These are phyloP conservation scores for Linderina pennispora DNA, from an alignment of 192 early-diverging fungal species.

Conservation along the genomic window DNA sequence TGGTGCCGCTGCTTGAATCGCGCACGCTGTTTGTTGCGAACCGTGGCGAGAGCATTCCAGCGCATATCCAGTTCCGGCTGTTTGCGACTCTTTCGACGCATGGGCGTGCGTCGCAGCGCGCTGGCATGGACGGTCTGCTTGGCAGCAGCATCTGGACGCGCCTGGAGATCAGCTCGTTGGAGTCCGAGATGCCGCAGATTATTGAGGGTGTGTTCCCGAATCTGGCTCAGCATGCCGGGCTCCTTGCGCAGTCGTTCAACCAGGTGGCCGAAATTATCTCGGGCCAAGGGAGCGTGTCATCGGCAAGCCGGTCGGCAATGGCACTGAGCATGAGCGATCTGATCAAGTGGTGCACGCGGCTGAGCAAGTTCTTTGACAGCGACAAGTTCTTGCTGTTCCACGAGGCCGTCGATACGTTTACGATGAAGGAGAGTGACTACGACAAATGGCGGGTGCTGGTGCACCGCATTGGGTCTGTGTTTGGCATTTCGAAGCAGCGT, in stretches of 20 bases:
- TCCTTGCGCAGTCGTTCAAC: constrained; percentile 47
- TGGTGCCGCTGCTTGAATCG: constrained; percentile 89
- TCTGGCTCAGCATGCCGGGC: constrained; percentile 51
- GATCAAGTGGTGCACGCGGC: constrained; percentile 84
- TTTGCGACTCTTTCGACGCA: constrained; percentile 79
- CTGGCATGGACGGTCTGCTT: constrained; percentile 32
- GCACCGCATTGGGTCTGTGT: constrained; percentile 56
- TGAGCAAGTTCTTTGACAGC: constrained; percentile 34
- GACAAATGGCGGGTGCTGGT: constrained; percentile 56
- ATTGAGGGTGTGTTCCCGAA: constrained; percentile 24
- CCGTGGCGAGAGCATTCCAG: constrained; percentile 79
- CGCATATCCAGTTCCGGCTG: constrained; percentile 81
- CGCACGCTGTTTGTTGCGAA: constrained; percentile 84
- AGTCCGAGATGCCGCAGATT: constrained; percentile 22
- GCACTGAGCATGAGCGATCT: constrained; percentile 78
- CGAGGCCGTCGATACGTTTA: constrained; percentile 86
- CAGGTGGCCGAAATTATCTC: constrained; percentile 44
- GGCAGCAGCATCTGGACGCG: constrained; percentile 75
- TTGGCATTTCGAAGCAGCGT: constrained; percentile 62
- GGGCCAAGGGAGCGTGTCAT: constrained; percentile 23
- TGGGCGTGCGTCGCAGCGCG: constrained; percentile 36
- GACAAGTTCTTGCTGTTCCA: constrained; percentile 52
- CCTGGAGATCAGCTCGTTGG: constrained; percentile 59
- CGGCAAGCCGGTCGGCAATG: not conserved
- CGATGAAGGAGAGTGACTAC: constrained; percentile 69